Conservation (phyloP, 306 rosid genomes). For the Canavalia ensiformis region DNA sequence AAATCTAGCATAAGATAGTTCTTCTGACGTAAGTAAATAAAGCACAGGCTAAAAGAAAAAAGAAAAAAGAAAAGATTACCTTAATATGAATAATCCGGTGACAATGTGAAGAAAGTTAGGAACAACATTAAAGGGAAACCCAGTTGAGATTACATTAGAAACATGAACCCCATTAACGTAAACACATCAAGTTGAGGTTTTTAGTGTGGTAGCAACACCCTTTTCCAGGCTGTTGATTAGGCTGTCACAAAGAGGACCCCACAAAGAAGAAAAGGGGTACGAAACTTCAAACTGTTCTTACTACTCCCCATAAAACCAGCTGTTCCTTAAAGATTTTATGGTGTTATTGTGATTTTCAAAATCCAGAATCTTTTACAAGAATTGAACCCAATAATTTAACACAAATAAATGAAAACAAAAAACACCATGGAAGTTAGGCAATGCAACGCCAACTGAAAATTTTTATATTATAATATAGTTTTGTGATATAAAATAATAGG, state of each 20-base stretch:
- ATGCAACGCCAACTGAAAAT: neutral
- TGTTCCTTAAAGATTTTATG: constrained; percentile 35
- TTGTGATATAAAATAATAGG: no score
- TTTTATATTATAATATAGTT: neutral
- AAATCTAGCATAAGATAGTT: neutral
- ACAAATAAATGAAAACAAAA: neutral
- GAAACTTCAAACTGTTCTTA: constrained; percentile 44
- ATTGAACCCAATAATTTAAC: neutral
- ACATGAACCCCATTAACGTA: constrained; percentile 15
- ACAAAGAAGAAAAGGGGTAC: constrained; percentile 35
- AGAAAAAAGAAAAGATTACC: constrained; percentile 14
- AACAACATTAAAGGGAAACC: constrained; percentile 31
- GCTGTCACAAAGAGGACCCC: constrained; percentile 55
- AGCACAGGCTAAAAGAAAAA: neutral
- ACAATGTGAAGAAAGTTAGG: neutral
- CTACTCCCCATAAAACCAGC: constrained; percentile 44
- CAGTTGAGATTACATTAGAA: constrained; percentile 16
- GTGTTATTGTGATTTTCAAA: constrained; percentile 37
- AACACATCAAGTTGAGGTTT: constrained; percentile 45
- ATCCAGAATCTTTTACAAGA: constrained; percentile 30
- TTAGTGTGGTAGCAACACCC: constrained; percentile 40
- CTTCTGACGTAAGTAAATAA: constrained; percentile 29
- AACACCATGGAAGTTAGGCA: constrained; percentile 11
- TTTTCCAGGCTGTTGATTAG: constrained; percentile 56
- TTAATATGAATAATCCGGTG: constrained; percentile 20